phyloP scores from a whole-genome alignment of 2,329 filamentous ascomycete genomes.

The Pseudonectria foliicola region DNA sequence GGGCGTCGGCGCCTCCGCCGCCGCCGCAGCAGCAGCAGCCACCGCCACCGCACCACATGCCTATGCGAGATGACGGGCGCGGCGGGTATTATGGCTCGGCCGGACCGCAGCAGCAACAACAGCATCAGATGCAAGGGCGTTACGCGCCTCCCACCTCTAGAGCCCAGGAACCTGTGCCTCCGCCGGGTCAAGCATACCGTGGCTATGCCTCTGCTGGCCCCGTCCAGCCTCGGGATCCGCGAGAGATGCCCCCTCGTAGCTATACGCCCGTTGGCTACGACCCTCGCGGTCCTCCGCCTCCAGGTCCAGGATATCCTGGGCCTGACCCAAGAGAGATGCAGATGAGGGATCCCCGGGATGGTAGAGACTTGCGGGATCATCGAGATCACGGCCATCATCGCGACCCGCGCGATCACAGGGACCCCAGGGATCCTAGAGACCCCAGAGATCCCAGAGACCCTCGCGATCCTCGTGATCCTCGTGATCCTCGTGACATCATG shows the following conservation, averaged over 20 bases:
- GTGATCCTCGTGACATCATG: slow-evolving; percentile 36
- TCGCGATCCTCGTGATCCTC: slow-evolving; percentile 25
- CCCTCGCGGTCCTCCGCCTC: slow-evolving; percentile 29
- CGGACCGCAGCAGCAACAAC: slow-evolving; percentile 18
- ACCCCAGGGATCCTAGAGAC: slow-evolving; percentile 3
- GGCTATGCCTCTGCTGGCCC: slow-evolving; percentile 38
- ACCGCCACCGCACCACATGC: slow-evolving; percentile 23
- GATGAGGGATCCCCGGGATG: slow-evolving; percentile 29
- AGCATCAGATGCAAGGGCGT: slow-evolving; percentile 31
- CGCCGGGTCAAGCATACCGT: slow-evolving; percentile 32
- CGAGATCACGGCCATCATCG: too few relatives aligned
- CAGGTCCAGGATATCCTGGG: slow-evolving; percentile 25
- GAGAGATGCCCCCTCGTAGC: slow-evolving; percentile 36
- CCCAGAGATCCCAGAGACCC: slow-evolving; percentile 23
- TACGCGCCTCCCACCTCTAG: slow-evolving; percentile 33
- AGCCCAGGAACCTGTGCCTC: slow-evolving; percentile 34
- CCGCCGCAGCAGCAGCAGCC: slow-evolving; percentile 20
- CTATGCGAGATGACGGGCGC: slow-evolving; percentile 31
- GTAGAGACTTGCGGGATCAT: slow-evolving; percentile 20
- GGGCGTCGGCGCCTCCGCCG: slow-evolving; percentile 27
- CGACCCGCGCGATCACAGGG: slow-evolving; percentile 20
- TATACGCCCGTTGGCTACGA: slow-evolving; percentile 42
- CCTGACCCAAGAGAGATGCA: slow-evolving; percentile 29
- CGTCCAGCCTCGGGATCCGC: slow-evolving; percentile 33
- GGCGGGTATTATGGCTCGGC: slow-evolving; percentile 28